Evolutionary conservation across 2,329 filamentous ascomycete genomes (phyloP), one percentile per base, ranked within the genome.

Genomic region (Sporothrix curviconia): DNA sequence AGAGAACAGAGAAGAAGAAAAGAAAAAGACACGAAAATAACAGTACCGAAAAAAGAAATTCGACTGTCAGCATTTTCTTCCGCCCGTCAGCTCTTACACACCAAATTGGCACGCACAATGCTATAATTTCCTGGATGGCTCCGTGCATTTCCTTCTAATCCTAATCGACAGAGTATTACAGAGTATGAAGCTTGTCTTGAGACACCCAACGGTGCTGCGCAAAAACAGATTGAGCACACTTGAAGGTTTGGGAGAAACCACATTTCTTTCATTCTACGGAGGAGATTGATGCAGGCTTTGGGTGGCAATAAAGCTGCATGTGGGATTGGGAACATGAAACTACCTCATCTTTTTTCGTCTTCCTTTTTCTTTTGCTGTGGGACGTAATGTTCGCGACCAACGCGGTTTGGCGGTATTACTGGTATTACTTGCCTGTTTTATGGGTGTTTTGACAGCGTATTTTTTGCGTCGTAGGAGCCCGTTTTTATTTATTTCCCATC

Each of bases 1-100:
- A 34, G 4, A 46, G 12, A 17, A 12, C 9, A 46, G 19, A 39
- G 34, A 12, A n/a, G 14, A 30, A 30, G 7, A 30, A 12, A 7
- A 40, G 4, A 37, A 11, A n/a, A 25, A n/a, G n/a, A n/a, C n/a
- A n/a, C n/a, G n/a, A n/a, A n/a, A n/a, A n/a, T n/a, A n/a, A n/a
- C n/a, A n/a, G n/a, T n/a, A n/a, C n/a, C n/a, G n/a, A n/a, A n/a
- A n/a, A n/a, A n/a, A n/a, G n/a, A n/a, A n/a, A n/a, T n/a, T n/a
- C n/a, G n/a, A n/a, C n/a, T 28, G 22, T 30, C 49, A 40, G 34
- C 49, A 40, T n/a, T 34, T 36, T 50, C 46, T 52, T 50, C 25
- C 32, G 25, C 47, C 32, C n/a, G 19, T 50, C 47, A 50, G 47
- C 47, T 37, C 32, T 37, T 50, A 50, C 47, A 50, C 47, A 50